Percentiles rank a stretch among this genome's conserved stretches.
Conservation (phyloP, 768 basidiomycete genomes). For the Royoungia palumana region DNA sequence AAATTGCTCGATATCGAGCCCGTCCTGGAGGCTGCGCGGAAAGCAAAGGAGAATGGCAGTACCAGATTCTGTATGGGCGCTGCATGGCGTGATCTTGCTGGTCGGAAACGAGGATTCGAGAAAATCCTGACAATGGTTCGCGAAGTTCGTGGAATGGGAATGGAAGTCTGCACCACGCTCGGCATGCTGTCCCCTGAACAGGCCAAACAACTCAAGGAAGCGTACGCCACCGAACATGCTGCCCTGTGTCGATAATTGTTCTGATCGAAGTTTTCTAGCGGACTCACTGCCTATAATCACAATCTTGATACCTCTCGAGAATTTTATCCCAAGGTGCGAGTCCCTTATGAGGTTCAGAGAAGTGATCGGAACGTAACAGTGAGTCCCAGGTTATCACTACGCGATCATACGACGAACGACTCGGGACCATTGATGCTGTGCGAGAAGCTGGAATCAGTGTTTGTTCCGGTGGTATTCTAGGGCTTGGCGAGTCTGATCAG, state of each 20-base stretch:
- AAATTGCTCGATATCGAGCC: conserved; percentile 86
- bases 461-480: conserved; percentile 94
- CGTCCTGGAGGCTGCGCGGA: conserved; percentile 87
- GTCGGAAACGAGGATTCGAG: conserved; percentile 91
- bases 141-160: conserved; percentile 89
- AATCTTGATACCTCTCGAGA: conserved; percentile 98
- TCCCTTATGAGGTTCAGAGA: not conserved
- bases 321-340: conserved; percentile 81
- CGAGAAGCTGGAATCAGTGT: conserved; percentile 95
- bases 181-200: conserved; percentile 97
- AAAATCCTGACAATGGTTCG: conserved; percentile 90
- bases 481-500: conserved; percentile 84
- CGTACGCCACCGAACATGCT: conserved; percentile 48
- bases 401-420: conserved; percentile 88
- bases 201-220: conserved; percentile 87
- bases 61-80: conserved; percentile 99
- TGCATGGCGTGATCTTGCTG: conserved; percentile 93
- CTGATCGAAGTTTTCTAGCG: conserved; percentile 41
- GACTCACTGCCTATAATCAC: conserved; percentile 96
- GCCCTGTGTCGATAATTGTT: not conserved
- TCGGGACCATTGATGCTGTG: conserved; percentile 86
- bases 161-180: conserved; percentile 99
- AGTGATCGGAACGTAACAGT: not conserved
- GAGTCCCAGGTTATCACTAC: conserved; percentile 84
- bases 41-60: conserved; percentile 94